Base-by-base conservation (phyloP, 2,329 filamentous ascomycete species). In the Trichoderma polysporum region DNA sequence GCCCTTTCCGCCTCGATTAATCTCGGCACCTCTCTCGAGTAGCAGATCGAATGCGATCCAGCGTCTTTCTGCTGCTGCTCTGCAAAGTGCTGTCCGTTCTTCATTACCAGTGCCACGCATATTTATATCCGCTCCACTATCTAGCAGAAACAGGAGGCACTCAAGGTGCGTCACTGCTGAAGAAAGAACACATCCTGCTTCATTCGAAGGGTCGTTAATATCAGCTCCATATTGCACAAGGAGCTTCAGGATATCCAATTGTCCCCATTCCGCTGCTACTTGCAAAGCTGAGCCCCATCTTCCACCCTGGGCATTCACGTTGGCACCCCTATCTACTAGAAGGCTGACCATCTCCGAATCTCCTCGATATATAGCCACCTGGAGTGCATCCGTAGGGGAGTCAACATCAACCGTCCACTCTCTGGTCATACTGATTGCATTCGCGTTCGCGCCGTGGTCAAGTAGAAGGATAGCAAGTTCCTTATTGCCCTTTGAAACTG, bases 351-450 rank as follows among this genome's bases (percentile, higher is more conserved):
- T 54, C 13, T n/a, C 29, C 52, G 15, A 2, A 35, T 37, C 1
- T 15, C 52, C 31, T 22, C 12, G 15, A 19, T 7, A 5, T 2
- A 22, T 41, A 6, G 66, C 66, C 17, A 29, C 52, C 25, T 67
- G 66, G 15, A 67, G 50, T 22, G 66, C 66, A 33, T n/a, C 37
- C n/a, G n/a, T n/a, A n/a, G n/a, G n/a, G n/a, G n/a, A n/a, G 15
- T 17, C 37, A 39, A 39, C n/a, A 39, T n/a, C 1, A 2, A 7
- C 1, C 3, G 37, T 7, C 8, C 6, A 39, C 5, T 6, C 5
- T 39, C 29, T 54, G 4, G 8, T 4, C 35, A 22, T 60, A 35
- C 31, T 60, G 27, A n/a, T 4, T 27, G 53, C 60, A 15, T 68
- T 65, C 2, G 37, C 54, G 27, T 47, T 45, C 41, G 66, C 66